Evolutionary conservation across 2,329 filamentous ascomycete genomes (phyloP).

Genomic region (Ciborinia camelliae): DNA sequence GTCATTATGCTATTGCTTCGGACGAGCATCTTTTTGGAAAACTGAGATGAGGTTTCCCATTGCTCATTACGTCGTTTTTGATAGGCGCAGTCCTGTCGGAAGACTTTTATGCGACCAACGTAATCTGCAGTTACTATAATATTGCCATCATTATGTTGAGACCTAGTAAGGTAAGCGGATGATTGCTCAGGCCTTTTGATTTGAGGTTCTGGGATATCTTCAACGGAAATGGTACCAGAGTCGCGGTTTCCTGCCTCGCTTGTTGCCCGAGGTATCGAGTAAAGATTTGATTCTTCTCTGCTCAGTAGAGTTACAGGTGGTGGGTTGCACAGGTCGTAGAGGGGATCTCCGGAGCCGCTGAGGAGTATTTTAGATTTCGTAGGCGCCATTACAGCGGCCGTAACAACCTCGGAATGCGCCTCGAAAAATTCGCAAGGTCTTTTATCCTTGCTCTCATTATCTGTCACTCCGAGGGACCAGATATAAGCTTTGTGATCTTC

Average conservation of each 20-base stretch:
- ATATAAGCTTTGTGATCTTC: constrained; percentile 89
- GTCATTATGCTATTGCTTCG: constrained; percentile 41
- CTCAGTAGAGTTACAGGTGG: constrained; percentile 81
- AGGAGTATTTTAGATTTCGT: constrained; percentile 73
- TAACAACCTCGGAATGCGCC: constrained; percentile 84
- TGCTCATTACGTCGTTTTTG: constrained; percentile 71
- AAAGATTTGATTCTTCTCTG: constrained; percentile 59
- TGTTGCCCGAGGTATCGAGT: constrained; percentile 41
- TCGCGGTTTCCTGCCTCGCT: constrained; percentile 28
- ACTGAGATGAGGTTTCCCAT: constrained; percentile 74
- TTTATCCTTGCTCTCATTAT: constrained; percentile 63
- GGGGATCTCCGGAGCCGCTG: constrained; percentile 74
- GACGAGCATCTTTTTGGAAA: constrained; percentile 50
- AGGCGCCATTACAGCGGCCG: constrained; percentile 83
- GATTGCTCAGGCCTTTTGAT: constrained; percentile 59
- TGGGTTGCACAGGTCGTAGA: constrained; percentile 96
- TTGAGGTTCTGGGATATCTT: constrained; percentile 33
- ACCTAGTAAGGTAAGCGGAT: constrained; percentile 73
- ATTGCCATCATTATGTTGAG: constrained; percentile 74
- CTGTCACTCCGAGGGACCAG: constrained; percentile 66
- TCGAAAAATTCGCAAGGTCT: constrained; percentile 85
- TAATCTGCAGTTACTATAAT: constrained; percentile 92
- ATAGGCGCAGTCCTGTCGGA: constrained; percentile 80
- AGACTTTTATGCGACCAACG: constrained; percentile 85
- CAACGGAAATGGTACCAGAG: constrained; percentile 23